These are phyloP conservation scores for Colletotrichum gloeosporioides DNA, from an alignment of 2,329 filamentous ascomycete species.

Conservation along the genomic window DNA sequence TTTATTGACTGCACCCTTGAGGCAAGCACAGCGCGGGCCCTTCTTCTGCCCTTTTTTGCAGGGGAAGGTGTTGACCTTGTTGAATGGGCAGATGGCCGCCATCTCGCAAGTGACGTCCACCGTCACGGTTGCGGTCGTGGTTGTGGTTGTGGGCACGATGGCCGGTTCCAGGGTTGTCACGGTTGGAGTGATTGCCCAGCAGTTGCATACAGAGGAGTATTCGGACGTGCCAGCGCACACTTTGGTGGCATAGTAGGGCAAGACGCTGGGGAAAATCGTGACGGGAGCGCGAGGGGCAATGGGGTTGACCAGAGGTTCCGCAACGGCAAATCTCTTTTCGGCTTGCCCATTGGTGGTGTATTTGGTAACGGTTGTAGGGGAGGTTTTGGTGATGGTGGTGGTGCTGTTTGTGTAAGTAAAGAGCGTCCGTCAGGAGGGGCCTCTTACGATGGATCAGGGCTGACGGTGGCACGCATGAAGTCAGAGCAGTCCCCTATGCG, in stretches of 20 bases:
- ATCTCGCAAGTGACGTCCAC: not conserved
- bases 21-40: not conserved
- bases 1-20: not conserved
- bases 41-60: not conserved
- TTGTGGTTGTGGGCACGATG: slow-evolving; percentile 37
- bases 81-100: not conserved
- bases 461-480: slow-evolving; percentile 8
- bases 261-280: slow-evolving; percentile 28
- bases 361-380: not conserved
- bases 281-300: not conserved
- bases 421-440: not conserved
- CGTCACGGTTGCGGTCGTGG: slow-evolving; percentile 38
- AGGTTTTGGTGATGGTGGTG: not conserved
- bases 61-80: not conserved
- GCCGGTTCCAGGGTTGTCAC: slow-evolving; percentile 40
- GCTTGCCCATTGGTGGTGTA: not conserved
- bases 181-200: slow-evolving; percentile 45
- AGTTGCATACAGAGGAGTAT: slow-evolving; percentile 48
- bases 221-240: slow-evolving; percentile 32
- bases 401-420: not conserved
- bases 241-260: slow-evolving; percentile 44
- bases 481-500: not conserved
- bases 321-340: no score
- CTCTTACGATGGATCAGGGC: not conserved
- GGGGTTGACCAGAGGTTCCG: not conserved